Evolutionary conservation across 176 grass and related monocot species (phyloP).

Genomic region (Hyparrhenia diplandra): DNA sequence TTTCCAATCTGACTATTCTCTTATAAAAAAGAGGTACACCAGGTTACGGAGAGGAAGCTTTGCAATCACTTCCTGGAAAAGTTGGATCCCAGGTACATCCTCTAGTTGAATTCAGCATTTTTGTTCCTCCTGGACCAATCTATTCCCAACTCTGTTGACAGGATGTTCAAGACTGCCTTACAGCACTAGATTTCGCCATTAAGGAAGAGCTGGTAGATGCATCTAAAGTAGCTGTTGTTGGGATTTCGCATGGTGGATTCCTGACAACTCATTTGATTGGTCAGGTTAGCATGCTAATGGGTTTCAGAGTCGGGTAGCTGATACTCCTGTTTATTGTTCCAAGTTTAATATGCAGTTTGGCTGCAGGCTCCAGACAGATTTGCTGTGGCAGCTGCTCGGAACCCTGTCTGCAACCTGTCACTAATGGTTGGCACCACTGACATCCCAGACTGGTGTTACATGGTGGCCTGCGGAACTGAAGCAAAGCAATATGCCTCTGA

Average conservation of each 20-base stretch:
- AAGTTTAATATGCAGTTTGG: no score
- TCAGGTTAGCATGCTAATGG: slow-evolving; percentile 50
- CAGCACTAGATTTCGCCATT: slow-evolving; percentile 55
- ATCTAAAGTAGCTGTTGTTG: slow-evolving; percentile 76
- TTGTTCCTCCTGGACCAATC: background rate
- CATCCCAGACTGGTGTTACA: slow-evolving; percentile 83
- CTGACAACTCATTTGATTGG: slow-evolving; percentile 84
- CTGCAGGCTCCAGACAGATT: slow-evolving; percentile 81
- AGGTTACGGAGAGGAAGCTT: slow-evolving; percentile 87
- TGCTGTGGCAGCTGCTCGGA: no score
- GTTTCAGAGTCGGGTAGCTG: no score
- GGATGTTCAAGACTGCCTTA: slow-evolving; percentile 83
- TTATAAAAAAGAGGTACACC: slow-evolving; percentile 57
- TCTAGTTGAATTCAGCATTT: background rate
- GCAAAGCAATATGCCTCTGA: slow-evolving; percentile 61
- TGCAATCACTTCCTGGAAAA: slow-evolving; percentile 89
- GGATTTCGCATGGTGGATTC: slow-evolving; percentile 87
- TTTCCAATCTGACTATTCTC: background rate
- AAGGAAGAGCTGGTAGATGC: slow-evolving; percentile 52
- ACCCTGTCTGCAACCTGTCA: slow-evolving; percentile 84
- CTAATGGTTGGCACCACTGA: slow-evolving; percentile 83
- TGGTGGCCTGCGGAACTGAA: slow-evolving; percentile 57
- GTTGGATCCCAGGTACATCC: slow-evolving; percentile 69
- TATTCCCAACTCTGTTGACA: background rate
- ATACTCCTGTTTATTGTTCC: no score